Evolutionary conservation across 768 basidiomycete species (phyloP), one percentile per base, ranked within the genome.

Genomic region (Lenzites betulinus): DNA sequence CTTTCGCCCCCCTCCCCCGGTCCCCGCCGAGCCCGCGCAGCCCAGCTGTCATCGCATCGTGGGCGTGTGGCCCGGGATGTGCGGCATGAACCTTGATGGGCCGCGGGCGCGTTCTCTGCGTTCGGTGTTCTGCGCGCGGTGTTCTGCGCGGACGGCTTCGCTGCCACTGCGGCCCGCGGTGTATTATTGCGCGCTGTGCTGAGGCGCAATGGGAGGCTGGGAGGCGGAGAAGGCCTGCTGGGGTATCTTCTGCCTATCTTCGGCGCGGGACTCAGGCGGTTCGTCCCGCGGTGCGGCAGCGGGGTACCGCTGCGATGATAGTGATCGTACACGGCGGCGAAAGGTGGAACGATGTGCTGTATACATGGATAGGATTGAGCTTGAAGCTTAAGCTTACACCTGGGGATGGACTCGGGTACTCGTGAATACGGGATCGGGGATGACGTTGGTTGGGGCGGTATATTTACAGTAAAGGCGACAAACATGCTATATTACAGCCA

Each of bases 231-330:
- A 18, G 38, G 38, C 48, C 26, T 41, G 20, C 44, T 50, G 62
- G 62, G 57, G 57, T 51, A 54, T 51, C 57, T 54, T 63, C 62
- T 63, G 62, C n/a, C 62, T 50, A 63, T 63, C 62, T 51, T 63
- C 62, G 62, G 62, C 61, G 55, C 26, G 18, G 39, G 7, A 30
- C 39, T n/a, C 49, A 38, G 43, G 60, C 30, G 53, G 36, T n/a
- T 51, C 61, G 61, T 54, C 16, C 61, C 57, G 57, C 33, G 26
- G 20, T 33, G 35, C 51, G 36, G 49, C 23, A 7, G 50, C 11
- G 35, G 36, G 51, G 13, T 35, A 35, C 9, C 25, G 26, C 25
- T 30, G 25, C 20, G 18, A 28, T n/a, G n/a, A 18, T n/a, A 8
- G 25, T 49, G 47, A 26, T 47, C 20, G 22, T 20, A 26, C 5